These are phyloP conservation scores for Colletotrichum limetticola DNA, from an alignment of 2,329 filamentous ascomycete genomes.

Conservation along the genomic window DNA sequence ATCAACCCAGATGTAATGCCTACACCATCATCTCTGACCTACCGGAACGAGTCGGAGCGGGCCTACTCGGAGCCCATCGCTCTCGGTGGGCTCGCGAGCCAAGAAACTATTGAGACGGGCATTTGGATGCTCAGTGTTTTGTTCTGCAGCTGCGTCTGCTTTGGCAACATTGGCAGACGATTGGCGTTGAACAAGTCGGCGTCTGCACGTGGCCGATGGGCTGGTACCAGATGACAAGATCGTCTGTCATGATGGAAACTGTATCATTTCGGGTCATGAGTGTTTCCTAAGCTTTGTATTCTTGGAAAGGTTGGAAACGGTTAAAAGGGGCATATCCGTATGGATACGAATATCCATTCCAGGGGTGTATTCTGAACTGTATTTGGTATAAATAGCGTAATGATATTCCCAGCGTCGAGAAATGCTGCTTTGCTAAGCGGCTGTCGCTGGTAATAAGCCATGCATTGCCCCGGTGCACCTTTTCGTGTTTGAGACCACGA, in stretches of 20 bases:
- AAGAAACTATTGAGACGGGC: conserved; percentile 75
- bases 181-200: conserved; percentile 68
- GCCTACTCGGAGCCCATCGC: conserved; percentile 42
- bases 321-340: neutral
- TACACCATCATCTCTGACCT: conserved; percentile 62
- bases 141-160: conserved; percentile 95
- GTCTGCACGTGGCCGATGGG: conserved; percentile 56
- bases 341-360: neutral
- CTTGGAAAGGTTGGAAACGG: neutral
- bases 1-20: conserved; percentile 84
- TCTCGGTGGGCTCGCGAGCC: conserved; percentile 66
- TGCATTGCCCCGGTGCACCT: neutral
- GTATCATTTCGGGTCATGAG: neutral
- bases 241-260: neutral
- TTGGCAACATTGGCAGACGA: conserved; percentile 92
- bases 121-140: conserved; percentile 94
- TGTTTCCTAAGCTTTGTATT: neutral
- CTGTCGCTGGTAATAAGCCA: neutral
- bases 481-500: neutral
- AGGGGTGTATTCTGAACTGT: neutral
- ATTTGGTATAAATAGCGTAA: neutral
- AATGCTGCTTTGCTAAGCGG: neutral
- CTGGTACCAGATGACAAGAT: conserved; percentile 23
- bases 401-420: neutral
- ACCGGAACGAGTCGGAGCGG: conserved; percentile 37